Percentiles rank a stretch among this genome's conserved stretches.
These are phyloP conservation scores for Hyaloperonospora brassicae DNA, from an alignment of 352 stramenopile species.

Conservation along the genomic window DNA sequence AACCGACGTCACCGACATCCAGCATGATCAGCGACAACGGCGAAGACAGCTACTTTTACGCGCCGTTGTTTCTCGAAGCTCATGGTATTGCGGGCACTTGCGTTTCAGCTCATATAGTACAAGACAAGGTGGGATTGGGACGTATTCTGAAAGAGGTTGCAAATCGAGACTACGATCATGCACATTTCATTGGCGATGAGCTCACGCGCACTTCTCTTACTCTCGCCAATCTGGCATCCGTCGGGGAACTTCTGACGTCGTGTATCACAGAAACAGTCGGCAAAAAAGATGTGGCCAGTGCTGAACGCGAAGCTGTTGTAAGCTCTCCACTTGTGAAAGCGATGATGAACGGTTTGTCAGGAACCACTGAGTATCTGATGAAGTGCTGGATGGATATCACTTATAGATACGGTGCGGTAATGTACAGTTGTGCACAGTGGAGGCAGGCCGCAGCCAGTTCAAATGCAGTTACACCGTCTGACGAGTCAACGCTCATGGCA, in stretches of 20 bases:
- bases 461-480: slow-evolving; percentile 7
- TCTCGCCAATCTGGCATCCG: slow-evolving; percentile 53
- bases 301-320: slow-evolving; percentile 15
- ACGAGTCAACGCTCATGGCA: slow-evolving; percentile 22
- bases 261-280: slow-evolving; percentile 29
- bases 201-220: slow-evolving; percentile 41
- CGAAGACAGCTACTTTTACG: slow-evolving; percentile 39
- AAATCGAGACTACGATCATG: slow-evolving; percentile 53
- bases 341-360: slow-evolving; percentile 40
- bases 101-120: slow-evolving; percentile 43
- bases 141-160: slow-evolving; percentile 57
- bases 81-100: slow-evolving; percentile 50
- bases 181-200: slow-evolving; percentile 55
- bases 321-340: slow-evolving; percentile 44
- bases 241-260: slow-evolving; percentile 48
- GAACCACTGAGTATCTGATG: slow-evolving; percentile 31
- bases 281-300: slow-evolving; percentile 20
- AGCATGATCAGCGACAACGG: slow-evolving; percentile 14
- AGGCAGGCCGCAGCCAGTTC: slow-evolving; percentile 12
- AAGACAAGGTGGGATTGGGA: slow-evolving; percentile 65
- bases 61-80: slow-evolving; percentile 59
- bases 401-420: slow-evolving; percentile 34
- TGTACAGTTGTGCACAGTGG: slow-evolving; percentile 41
- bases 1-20: slow-evolving; percentile 6
- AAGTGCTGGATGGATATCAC: slow-evolving; percentile 51